Evolutionary conservation across 129 eudicot species (phyloP).

Genomic region (Solidago caesia): DNA sequence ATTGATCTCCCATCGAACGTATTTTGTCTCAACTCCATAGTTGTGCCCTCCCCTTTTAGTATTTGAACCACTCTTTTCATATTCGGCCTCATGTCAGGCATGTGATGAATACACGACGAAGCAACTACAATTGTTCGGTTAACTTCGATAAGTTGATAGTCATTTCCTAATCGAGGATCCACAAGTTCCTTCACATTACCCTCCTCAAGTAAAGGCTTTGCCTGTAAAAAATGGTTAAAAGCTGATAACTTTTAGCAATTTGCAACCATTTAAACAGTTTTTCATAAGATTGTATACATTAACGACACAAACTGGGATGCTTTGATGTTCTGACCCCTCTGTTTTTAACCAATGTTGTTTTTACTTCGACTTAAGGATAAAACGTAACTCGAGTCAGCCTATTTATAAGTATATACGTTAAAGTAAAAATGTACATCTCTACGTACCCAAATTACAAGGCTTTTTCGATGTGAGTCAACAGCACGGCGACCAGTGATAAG

Average conservation of each 20-base stretch:
- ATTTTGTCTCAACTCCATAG: conserved; percentile 47
- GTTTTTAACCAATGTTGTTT: neutral
- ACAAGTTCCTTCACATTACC: conserved; percentile 47
- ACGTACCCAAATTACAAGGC: conserved; percentile 88
- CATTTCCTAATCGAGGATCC: conserved; percentile 57
- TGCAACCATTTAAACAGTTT: neutral
- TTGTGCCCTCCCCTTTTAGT: conserved; percentile 47
- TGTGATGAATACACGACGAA: conserved; percentile 61
- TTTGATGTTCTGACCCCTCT: neutral
- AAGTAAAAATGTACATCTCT: neutral
- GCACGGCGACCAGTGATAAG: conserved; percentile 82
- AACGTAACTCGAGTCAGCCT: too few relatives aligned
- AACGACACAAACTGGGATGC: neutral
- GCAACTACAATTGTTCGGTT: conserved; percentile 56
- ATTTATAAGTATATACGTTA: neutral
- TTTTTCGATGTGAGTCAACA: conserved; percentile 61
- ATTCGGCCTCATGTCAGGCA: conserved; percentile 57
- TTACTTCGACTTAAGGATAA: neutral
- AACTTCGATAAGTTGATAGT: conserved; percentile 46
- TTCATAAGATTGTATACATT: neutral
- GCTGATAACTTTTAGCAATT: neutral
- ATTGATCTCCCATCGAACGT: conserved; percentile 47
- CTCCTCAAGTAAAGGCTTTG: conserved; percentile 61
- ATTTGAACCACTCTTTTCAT: conserved; percentile 60
- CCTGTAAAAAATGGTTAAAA: conserved; percentile 31